phyloP scores from a whole-genome alignment of 2,329 filamentous ascomycete genomes.

The Zasmidium citrigriseum region DNA sequence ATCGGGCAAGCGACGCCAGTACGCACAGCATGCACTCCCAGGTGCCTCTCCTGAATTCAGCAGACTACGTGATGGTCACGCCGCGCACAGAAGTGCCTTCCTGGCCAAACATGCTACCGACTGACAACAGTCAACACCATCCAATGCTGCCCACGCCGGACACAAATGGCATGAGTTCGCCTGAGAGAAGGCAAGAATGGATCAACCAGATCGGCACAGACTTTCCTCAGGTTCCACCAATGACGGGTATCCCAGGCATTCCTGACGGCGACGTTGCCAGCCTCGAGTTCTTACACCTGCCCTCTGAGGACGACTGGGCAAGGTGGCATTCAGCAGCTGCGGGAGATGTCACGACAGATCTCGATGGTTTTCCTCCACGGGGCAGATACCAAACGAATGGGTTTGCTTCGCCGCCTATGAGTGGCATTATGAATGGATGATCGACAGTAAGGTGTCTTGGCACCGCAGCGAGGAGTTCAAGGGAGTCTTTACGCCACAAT shows the following conservation, averaged over 20 bases:
- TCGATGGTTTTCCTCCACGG: slow-evolving; percentile 18
- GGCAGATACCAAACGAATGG: slow-evolving; percentile 2
- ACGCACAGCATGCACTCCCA: slow-evolving; percentile 11
- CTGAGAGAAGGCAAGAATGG: slow-evolving; percentile 17
- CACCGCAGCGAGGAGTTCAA: not conserved
- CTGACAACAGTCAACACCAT: not conserved
- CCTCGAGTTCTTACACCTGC: slow-evolving; percentile 20
- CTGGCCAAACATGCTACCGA: slow-evolving; percentile 7
- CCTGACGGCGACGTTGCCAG: slow-evolving; percentile 12
- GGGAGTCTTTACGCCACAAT: not conserved
- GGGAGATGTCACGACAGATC: slow-evolving; percentile 9
- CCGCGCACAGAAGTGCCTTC: slow-evolving; percentile 15
- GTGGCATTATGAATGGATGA: slow-evolving; percentile 17
- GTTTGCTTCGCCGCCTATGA: slow-evolving; percentile 13
- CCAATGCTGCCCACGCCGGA: slow-evolving; percentile 15
- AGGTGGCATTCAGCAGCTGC: slow-evolving; percentile 18
- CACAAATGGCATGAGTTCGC: not conserved
- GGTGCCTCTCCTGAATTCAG: slow-evolving; percentile 4
- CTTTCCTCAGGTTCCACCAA: slow-evolving; percentile 11
- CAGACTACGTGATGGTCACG: slow-evolving; percentile 18
- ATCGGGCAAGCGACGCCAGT: slow-evolving; percentile 15
- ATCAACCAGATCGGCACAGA: slow-evolving; percentile 12
- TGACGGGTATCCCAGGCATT: slow-evolving; percentile 17
- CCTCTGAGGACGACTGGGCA: slow-evolving; percentile 22
- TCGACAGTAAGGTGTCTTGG: not conserved